Conservation (phyloP, 352 stramenopile species). For the Aphanomyces invadans region DNA sequence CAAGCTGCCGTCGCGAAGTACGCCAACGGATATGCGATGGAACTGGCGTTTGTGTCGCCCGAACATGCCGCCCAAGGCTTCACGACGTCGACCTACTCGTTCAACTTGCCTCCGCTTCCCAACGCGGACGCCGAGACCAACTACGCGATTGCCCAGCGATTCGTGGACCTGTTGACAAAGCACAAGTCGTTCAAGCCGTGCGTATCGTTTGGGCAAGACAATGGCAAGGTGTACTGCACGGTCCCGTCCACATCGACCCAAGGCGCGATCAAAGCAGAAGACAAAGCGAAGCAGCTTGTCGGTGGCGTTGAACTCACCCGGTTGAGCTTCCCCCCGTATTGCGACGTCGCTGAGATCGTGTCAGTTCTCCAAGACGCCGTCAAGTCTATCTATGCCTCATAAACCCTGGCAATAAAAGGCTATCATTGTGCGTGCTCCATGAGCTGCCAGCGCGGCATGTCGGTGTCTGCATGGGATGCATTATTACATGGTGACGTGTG, state of each 20-base stretch:
- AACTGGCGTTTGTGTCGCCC: conserved; percentile 22
- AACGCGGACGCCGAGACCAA: conserved; percentile 12
- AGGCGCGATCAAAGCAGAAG: conserved; percentile 29
- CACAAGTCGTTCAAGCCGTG: conserved; percentile 28
- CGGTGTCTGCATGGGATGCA: too few relatives aligned
- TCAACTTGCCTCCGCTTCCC: conserved; percentile 23
- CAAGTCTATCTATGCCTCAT: conserved; percentile 24
- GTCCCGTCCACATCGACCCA: conserved; percentile 28
- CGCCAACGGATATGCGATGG: conserved; percentile 16
- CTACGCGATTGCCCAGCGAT: conserved; percentile 20
- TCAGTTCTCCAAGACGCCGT: conserved; percentile 15
- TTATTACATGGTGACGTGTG: too few relatives aligned
- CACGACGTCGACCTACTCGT: conserved; percentile 25
- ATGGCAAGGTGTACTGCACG: conserved; percentile 26
- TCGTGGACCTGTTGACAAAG: conserved; percentile 20
- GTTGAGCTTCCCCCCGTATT: conserved; percentile 29
- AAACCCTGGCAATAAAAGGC: not conserved
- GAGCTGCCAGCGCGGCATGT: too few relatives aligned
- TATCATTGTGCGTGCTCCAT: not conserved
- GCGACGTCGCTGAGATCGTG: conserved; percentile 9
- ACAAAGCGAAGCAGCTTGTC: conserved; percentile 28
- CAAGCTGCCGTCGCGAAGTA: conserved; percentile 14
- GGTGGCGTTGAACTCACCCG: conserved; percentile 28
- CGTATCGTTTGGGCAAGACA: conserved; percentile 30
- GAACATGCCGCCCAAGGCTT: conserved; percentile 15